Conservation (phyloP, 1,284 basidiomycete species). For the Cutaneotrichosporon arboriforme region DNA sequence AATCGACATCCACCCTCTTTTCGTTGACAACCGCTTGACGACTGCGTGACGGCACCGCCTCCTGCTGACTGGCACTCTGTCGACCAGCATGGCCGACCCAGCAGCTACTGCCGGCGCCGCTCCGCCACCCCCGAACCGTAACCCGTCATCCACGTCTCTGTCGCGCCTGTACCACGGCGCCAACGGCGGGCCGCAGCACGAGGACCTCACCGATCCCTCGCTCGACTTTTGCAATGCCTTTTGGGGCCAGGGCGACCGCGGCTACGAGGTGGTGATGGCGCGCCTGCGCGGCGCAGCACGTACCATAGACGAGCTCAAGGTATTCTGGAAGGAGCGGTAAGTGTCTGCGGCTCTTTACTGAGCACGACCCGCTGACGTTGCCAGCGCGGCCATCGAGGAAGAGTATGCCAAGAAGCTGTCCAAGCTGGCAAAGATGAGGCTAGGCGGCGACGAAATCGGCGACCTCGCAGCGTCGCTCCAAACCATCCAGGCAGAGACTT, state of each 20-base stretch:
- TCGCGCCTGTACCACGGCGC: conserved; percentile 40
- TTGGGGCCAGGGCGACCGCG: conserved; percentile 80
- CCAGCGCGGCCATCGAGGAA: conserved; percentile 63
- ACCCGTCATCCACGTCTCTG: conserved; percentile 45
- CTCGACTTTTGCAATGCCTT: conserved; percentile 95
- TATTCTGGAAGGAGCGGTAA: conserved; percentile 85
- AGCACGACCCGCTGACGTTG: background rate
- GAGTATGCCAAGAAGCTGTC: conserved; percentile 85
- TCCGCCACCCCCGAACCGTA: conserved; percentile 34
- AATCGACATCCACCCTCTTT: too few species aligned
- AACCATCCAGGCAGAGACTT: conserved; percentile 73
- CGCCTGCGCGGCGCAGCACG: conserved; percentile 78
- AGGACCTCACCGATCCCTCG: conserved; percentile 33
- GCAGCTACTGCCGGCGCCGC: background rate
- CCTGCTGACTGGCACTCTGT: background rate
- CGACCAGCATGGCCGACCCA: conserved; percentile 14
- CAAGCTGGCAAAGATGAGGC: conserved; percentile 68
- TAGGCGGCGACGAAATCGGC: conserved; percentile 88
- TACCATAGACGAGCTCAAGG: conserved; percentile 80
- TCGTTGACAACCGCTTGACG: too few species aligned
- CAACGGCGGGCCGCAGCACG: conserved; percentile 11
- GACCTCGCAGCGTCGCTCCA: conserved; percentile 74
- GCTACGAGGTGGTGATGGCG: conserved; percentile 83
- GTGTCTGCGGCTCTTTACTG: conserved; percentile 28
- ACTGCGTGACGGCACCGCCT: too few species aligned